Evolutionary conservation across 2,329 filamentous ascomycete genomes (phyloP).

Genomic region (Tolypocladium amazonense): DNA sequence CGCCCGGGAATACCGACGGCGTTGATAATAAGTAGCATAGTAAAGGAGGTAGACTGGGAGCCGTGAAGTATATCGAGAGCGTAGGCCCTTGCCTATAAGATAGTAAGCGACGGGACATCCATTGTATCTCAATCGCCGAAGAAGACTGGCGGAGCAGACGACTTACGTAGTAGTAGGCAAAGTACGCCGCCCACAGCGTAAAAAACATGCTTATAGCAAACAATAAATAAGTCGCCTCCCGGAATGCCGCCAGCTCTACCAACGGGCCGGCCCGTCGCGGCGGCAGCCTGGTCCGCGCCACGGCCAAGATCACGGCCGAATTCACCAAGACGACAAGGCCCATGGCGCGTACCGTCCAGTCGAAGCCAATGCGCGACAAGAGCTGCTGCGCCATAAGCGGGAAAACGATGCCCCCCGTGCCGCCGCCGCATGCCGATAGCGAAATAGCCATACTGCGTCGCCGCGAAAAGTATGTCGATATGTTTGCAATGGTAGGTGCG

Average conservation of each 20-base stretch:
- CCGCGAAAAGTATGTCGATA: conserved; percentile 50
- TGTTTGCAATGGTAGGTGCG: conserved; percentile 39
- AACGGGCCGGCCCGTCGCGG: conserved; percentile 38
- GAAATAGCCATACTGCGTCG: conserved; percentile 50
- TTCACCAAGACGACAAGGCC: conserved; percentile 46
- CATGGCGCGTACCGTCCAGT: conserved; percentile 52
- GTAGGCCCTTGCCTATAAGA: conserved; percentile 24
- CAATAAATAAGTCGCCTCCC: conserved; percentile 31
- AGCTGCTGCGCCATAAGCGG: conserved; percentile 46
- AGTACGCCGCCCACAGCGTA: conserved; percentile 37
- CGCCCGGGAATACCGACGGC: conserved; percentile 46
- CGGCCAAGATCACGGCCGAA: conserved; percentile 24
- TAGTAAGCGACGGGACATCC: not conserved
- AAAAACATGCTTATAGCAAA: conserved; percentile 25
- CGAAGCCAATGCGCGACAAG: conserved; percentile 49
- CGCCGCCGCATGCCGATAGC: conserved; percentile 47
- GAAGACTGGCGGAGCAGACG: too few species aligned
- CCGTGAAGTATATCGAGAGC: conserved; percentile 31
- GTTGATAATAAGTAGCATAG: conserved; percentile 49
- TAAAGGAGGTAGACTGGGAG: conserved; percentile 39
- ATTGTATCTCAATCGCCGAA: not conserved
- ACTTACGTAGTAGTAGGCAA: conserved; percentile 36
- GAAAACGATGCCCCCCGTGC: conserved; percentile 53
- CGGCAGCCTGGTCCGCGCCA: conserved; percentile 36
- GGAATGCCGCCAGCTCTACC: conserved; percentile 40